These are phyloP conservation scores for Leersia perrieri DNA, from an alignment of 176 grass and related monocot genomes.

Conservation along the genomic window DNA sequence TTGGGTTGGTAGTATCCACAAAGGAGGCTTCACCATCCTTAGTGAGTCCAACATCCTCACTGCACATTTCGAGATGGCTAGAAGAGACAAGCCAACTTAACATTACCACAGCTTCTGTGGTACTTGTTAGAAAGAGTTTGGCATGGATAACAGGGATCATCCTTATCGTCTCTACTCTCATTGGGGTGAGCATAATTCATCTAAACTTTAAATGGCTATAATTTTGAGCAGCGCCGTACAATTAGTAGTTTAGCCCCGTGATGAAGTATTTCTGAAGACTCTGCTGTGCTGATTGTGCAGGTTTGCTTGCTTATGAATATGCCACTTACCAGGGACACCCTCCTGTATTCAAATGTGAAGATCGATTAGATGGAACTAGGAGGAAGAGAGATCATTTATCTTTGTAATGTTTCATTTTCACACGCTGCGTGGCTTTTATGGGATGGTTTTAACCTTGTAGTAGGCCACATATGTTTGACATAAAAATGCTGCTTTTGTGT, in stretches of 20 bases:
- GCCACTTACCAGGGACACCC: slow-evolving; percentile 88
- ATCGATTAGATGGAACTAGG: slow-evolving; percentile 54
- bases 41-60: slow-evolving; percentile 55
- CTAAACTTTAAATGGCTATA: background rate
- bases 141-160: slow-evolving; percentile 95
- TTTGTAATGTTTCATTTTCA: background rate
- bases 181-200: slow-evolving; percentile 66
- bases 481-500: slow-evolving; percentile 11
- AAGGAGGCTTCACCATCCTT: slow-evolving; percentile 41
- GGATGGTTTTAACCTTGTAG: background rate
- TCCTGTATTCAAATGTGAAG: slow-evolving; percentile 97
- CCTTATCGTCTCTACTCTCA: slow-evolving; percentile 78
- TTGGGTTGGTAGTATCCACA: slow-evolving; percentile 60
- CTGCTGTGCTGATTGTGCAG: slow-evolving; percentile 43
- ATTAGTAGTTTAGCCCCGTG: background rate
- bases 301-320: slow-evolving; percentile 78
- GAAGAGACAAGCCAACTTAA: slow-evolving; percentile 54
- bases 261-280: background rate
- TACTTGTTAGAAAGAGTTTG: slow-evolving; percentile 69
- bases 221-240: background rate
- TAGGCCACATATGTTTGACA: background rate
- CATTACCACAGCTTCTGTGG: slow-evolving; percentile 22
- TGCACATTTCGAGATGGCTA: slow-evolving; percentile 65
- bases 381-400: background rate
- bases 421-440: slow-evolving; percentile 5